Conservation (phyloP, 257 asterid genomes). For the Primulina huaijiensis region DNA sequence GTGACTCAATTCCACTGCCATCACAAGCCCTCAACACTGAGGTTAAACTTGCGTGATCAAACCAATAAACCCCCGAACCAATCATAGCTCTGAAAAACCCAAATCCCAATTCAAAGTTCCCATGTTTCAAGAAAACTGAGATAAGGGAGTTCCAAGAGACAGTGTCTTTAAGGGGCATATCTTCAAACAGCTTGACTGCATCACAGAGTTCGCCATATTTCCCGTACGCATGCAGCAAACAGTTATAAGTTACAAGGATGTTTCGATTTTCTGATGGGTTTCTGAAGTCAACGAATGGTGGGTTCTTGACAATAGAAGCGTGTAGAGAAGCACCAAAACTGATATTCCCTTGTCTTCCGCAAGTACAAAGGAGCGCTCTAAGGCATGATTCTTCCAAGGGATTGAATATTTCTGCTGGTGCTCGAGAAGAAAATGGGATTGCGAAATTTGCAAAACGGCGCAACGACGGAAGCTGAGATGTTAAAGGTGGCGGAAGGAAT, state of each 20-base stretch:
- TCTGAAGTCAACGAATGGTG: not conserved
- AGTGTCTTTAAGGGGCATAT: slow-evolving; percentile 61
- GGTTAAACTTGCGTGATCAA: slow-evolving; percentile 75
- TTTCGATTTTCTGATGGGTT: not conserved
- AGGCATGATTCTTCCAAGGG: not conserved
- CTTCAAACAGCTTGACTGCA: slow-evolving; percentile 72
- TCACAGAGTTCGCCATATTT: slow-evolving; percentile 37
- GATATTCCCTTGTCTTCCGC: not conserved
- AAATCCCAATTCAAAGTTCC: slow-evolving; percentile 45
- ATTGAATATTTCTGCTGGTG: not conserved
- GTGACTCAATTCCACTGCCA: slow-evolving; percentile 39
- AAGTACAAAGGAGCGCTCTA: not conserved
- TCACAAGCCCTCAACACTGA: slow-evolving; percentile 57
- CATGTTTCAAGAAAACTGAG: slow-evolving; percentile 59
- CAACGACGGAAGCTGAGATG: not conserved
- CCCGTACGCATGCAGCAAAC: slow-evolving; percentile 47
- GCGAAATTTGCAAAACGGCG: slow-evolving; percentile 24
- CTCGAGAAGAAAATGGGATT: slow-evolving; percentile 26
- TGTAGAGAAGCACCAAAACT: not conserved
- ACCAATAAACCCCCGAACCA: slow-evolving; percentile 16
- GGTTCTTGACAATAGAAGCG: not conserved
- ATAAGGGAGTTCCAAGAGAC: slow-evolving; percentile 83
- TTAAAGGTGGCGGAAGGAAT: not conserved
- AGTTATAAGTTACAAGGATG: slow-evolving; percentile 43
- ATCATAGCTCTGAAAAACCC: slow-evolving; percentile 50